phyloP scores from a whole-genome alignment of 495 filamentous ascomycete species.

The Immersiella caudata region DNA sequence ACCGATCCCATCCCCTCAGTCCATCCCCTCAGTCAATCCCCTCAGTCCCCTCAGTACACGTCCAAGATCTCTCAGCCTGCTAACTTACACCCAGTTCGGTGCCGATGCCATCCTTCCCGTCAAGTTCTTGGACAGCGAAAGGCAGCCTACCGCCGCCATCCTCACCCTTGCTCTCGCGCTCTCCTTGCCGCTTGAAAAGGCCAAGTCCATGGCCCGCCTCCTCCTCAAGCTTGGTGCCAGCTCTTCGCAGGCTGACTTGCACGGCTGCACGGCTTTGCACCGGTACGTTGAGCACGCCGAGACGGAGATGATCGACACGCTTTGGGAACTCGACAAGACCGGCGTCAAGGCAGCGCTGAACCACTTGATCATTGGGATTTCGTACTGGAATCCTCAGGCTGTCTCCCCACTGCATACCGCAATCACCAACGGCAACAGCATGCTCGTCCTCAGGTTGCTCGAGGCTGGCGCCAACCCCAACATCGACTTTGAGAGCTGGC shows the following conservation, averaged over 20 bases:
- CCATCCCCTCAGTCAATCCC: too few species aligned
- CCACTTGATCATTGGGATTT: slow-evolving; percentile 47
- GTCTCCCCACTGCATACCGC: slow-evolving; percentile 39
- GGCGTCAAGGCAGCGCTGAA: slow-evolving; percentile 66
- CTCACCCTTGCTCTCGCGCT: slow-evolving; percentile 65
- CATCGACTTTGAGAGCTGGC: slow-evolving; percentile 49
- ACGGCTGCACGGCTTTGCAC: slow-evolving; percentile 62
- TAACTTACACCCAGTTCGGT: slow-evolving; percentile 54
- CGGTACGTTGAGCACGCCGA: slow-evolving; percentile 49
- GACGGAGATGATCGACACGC: slow-evolving; percentile 57
- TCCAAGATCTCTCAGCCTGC: background rate
- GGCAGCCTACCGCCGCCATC: slow-evolving; percentile 56
- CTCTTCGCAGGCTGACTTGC: slow-evolving; percentile 68
- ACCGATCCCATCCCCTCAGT: too few species aligned
- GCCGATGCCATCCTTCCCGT: slow-evolving; percentile 73
- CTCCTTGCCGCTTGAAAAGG: slow-evolving; percentile 61
- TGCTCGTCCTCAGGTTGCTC: slow-evolving; percentile 45
- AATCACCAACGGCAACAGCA: slow-evolving; percentile 35
- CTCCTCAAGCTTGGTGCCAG: slow-evolving; percentile 72
- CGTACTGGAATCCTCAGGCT: slow-evolving; percentile 36
- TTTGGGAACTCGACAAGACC: slow-evolving; percentile 60
- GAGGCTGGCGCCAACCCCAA: slow-evolving; percentile 43
- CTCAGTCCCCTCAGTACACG: too few species aligned
- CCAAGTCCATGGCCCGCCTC: slow-evolving; percentile 58
- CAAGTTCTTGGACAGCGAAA: slow-evolving; percentile 56